These are phyloP conservation scores for Chrysanthemum makinoi DNA, from an alignment of 129 eudicot genomes.

Conservation along the genomic window DNA sequence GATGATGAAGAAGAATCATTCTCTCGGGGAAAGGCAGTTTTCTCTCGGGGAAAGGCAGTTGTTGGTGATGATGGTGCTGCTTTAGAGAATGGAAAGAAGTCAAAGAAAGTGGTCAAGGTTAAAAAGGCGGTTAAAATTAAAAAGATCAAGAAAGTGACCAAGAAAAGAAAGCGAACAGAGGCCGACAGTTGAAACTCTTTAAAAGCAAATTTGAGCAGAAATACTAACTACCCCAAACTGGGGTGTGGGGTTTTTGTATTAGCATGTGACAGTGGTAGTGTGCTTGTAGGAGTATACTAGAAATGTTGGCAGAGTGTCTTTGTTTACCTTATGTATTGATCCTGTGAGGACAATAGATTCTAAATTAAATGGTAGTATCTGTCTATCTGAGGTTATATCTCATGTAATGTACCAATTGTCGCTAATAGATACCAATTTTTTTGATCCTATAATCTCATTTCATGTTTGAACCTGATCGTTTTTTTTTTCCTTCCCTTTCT, in stretches of 20 bases:
- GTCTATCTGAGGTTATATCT: not conserved
- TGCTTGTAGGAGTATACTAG: not conserved
- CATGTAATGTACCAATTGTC: too few species aligned
- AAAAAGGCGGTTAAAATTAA: constrained; percentile 42
- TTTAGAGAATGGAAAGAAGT: constrained; percentile 61
- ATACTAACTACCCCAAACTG: not conserved
- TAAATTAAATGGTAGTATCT: not conserved
- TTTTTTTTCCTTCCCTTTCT: too few species aligned
- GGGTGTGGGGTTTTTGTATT: not conserved
- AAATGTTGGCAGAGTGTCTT: not conserved
- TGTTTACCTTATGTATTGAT: not conserved
- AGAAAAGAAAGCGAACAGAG: constrained; percentile 39
- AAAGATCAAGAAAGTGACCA: constrained; percentile 32
- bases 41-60: constrained; percentile 54
- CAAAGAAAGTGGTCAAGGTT: constrained; percentile 56
- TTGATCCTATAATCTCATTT: too few species aligned
- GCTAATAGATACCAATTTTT: not conserved
- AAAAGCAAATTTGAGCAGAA: not conserved
- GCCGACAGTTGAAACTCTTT: not conserved
- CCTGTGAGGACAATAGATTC: not conserved
- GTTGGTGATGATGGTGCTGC: constrained; percentile 24
- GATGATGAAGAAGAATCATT: constrained; percentile 67
- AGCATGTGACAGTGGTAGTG: not conserved
- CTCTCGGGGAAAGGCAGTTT: constrained; percentile 52
- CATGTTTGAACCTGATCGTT: too few species aligned